Conservation (phyloP, 148 eudicot species). For the Hydrangea macrophylla region DNA sequence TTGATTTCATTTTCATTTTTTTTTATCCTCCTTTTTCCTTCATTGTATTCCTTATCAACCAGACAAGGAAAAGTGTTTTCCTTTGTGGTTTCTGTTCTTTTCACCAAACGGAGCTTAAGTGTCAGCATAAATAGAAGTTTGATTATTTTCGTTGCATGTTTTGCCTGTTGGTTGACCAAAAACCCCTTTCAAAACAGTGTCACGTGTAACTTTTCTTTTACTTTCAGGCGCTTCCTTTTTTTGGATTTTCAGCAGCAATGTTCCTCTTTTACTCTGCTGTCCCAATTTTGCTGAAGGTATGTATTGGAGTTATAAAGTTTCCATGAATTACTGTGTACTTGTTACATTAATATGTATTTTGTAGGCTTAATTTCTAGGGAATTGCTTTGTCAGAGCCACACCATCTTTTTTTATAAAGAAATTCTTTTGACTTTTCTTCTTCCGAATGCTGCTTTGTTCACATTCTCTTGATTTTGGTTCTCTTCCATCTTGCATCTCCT, state of each 20-base stretch:
- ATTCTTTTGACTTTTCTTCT: not conserved
- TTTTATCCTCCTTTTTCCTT: no score
- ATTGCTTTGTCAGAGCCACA: not conserved
- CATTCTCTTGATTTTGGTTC: no score
- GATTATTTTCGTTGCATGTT: not conserved
- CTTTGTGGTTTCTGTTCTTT: no score
- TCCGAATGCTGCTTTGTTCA: no score
- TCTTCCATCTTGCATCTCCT: no score
- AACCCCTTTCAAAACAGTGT: not conserved
- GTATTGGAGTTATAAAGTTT: conserved; percentile 1
- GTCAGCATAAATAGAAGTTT: not conserved
- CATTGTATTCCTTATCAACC: no score
- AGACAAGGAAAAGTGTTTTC: no score
- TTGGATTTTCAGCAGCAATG: conserved; percentile 79
- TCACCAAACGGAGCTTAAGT: no score
- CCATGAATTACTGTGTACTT: not conserved
- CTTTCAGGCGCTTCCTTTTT: conserved; percentile 64
- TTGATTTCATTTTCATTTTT: no score
- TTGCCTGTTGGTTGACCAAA: no score
- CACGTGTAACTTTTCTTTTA: not conserved
- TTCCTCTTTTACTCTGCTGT: conserved; percentile 84
- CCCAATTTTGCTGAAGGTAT: conserved; percentile 78
- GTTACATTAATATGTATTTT: not conserved
- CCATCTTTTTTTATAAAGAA: not conserved
- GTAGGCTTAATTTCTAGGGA: not conserved